These are phyloP conservation scores for Fusarium compactum DNA, from an alignment of 2,329 filamentous ascomycete genomes.

Conservation along the genomic window DNA sequence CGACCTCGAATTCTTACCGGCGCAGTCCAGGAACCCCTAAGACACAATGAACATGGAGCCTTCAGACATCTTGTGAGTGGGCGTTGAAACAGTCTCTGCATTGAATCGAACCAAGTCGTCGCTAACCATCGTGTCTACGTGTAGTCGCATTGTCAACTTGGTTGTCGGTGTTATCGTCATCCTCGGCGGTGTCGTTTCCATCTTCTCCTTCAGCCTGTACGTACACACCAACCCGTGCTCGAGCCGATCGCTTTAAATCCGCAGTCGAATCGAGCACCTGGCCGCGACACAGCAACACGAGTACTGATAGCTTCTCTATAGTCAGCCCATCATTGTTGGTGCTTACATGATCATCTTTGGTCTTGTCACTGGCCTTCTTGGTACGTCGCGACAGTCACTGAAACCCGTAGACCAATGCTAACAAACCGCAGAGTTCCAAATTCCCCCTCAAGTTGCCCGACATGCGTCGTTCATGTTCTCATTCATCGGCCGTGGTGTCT, in stretches of 20 bases:
- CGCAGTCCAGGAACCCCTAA: constrained; percentile 9
- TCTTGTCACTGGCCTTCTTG: constrained; percentile 77
- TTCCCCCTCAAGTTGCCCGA: constrained; percentile 89
- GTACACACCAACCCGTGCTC: constrained; percentile 48
- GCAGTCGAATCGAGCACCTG: not conserved
- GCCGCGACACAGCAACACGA: not conserved
- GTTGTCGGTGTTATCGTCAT: constrained; percentile 88
- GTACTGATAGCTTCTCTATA: constrained; percentile 36
- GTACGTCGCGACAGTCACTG: constrained; percentile 51
- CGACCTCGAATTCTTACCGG: constrained; percentile 21
- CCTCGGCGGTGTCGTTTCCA: constrained; percentile 81
- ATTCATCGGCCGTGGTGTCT: constrained; percentile 93
- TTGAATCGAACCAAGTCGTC: constrained; percentile 32
- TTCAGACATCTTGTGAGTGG: constrained; percentile 87
- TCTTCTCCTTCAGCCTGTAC: constrained; percentile 73
- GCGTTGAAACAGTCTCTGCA: constrained; percentile 1
- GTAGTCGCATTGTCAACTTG: constrained; percentile 94
- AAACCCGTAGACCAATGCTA: constrained; percentile 27
- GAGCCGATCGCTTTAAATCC: constrained; percentile 1
- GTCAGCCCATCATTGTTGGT: constrained; percentile 75
- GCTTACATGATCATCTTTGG: constrained; percentile 93
- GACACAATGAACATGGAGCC: constrained; percentile 77
- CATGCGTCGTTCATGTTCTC: constrained; percentile 99
- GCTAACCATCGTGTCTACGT: constrained; percentile 52
- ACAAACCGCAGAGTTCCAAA: constrained; percentile 80